Evolutionary conservation across 2,329 filamentous ascomycete species (phyloP).

Genomic region (Neofusicoccum cordaticola): DNA sequence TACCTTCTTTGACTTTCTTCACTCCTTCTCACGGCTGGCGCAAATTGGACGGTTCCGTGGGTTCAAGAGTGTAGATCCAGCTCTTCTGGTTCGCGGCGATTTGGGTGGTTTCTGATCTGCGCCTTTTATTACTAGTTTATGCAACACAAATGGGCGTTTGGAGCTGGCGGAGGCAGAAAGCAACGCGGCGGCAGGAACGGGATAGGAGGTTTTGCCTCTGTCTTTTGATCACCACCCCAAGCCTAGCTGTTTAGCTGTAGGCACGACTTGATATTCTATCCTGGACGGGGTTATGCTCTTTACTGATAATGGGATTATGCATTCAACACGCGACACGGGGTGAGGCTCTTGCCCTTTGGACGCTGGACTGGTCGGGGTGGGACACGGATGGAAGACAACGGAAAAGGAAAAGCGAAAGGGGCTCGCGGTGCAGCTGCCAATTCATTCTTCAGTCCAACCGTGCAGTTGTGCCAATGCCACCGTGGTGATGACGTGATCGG

Average conservation of each 20-base stretch:
- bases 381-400: background rate
- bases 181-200: background rate
- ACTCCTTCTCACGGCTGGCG: slow-evolving; percentile 13
- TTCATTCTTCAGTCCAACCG: background rate
- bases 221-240: background rate
- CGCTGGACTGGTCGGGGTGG: background rate
- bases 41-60: slow-evolving; percentile 12
- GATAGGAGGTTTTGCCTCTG: background rate
- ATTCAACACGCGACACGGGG: background rate
- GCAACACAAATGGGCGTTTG: slow-evolving; percentile 17
- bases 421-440: background rate
- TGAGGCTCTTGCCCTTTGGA: background rate
- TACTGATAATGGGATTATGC: slow-evolving; percentile 14
- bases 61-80: slow-evolving; percentile 15
- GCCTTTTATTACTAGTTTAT: background rate
- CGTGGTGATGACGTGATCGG: background rate
- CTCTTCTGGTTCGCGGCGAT: background rate
- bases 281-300: slow-evolving; percentile 2
- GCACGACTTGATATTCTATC: background rate
- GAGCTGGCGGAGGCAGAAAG: background rate
- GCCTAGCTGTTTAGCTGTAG: background rate
- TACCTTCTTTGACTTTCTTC: background rate
- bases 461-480: background rate
- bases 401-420: background rate
- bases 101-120: background rate